Base-by-base conservation (phyloP, 208 protist genomes). In the Trypanosoma lewisi region DNA sequence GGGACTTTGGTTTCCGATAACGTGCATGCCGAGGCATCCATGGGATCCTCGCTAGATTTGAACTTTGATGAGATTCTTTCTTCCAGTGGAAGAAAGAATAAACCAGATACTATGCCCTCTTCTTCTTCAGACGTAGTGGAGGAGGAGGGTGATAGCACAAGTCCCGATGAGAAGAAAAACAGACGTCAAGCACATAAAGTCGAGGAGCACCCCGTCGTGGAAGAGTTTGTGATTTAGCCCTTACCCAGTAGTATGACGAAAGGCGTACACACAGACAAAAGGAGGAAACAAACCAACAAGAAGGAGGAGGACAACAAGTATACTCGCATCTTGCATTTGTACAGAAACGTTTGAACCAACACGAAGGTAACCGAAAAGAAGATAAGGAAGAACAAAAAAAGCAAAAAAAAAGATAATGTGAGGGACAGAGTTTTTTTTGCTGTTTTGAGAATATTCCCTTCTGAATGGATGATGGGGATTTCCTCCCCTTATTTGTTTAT, bases 41-140 rank as follows among this genome's bases (percentile, higher is more conserved):
- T 33, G 23, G 66, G 67, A 25, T 21, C 52, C 16, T 65, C 73
- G 16, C 58, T 94, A 56, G 83, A 94, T 21, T 67, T 90, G 11
- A 68, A 91, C 52, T 87, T 94, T 54, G 87, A 94, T 67, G 84
- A 89, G 34, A 86, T 91, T 48, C 89, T 94, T 53, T 75, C 74
- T 12, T 27, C 50, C 14, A 52, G 57, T 36, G 66, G 58, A 54
- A 65, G 47, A 30, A 19, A 52, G 73, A 75, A 45, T 11, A 54
- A n/a, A 14, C 2, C 45, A 6, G 37, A 11, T 28, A 5, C 23
- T 25, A n/a, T n/a, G n/a, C 42, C 27, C 4, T 17, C 23, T 36
- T 28, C 19, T 11, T 45, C 17, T 25, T 16, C 1, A 16, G 12
- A 19, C 56, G 36, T 25, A 14, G 36, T 25, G 17, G 33, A 39